A percentile compares a stretch with the other conserved stretches of the same genome.
Conservation (phyloP, 768 basidiomycete species). For the Panaeolus cyanescens region DNA sequence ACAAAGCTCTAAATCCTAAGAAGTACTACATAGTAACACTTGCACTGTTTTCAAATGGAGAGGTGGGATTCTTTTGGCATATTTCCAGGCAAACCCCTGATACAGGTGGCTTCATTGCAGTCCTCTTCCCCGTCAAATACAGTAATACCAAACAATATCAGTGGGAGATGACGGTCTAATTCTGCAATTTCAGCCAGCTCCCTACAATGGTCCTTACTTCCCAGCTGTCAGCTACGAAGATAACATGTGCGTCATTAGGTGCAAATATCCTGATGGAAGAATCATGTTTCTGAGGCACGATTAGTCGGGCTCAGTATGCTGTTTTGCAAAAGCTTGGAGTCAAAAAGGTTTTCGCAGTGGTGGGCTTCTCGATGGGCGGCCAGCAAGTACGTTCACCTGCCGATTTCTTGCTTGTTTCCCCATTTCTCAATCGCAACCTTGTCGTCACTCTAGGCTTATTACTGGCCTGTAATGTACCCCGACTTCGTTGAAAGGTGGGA, state of each 20-base stretch:
- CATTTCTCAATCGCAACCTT: not conserved
- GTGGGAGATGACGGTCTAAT: too few relatives aligned
- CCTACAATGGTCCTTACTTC: slow-evolving; percentile 61
- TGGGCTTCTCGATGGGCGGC: slow-evolving; percentile 65
- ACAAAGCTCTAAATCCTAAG: slow-evolving; percentile 51
- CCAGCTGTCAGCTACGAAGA: slow-evolving; percentile 58
- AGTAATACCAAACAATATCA: slow-evolving; percentile 32
- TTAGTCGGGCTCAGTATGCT: slow-evolving; percentile 53
- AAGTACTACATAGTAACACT: slow-evolving; percentile 60
- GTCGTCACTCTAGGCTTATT: slow-evolving; percentile 42
- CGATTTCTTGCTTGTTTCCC: too few relatives aligned
- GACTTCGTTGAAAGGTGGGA: slow-evolving; percentile 51
- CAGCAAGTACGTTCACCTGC: slow-evolving; percentile 36
- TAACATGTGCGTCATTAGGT: slow-evolving; percentile 43
- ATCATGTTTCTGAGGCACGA: not conserved
- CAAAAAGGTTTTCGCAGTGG: slow-evolving; percentile 44
- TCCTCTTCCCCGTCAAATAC: slow-evolving; percentile 67
- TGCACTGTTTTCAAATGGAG: slow-evolving; percentile 59
- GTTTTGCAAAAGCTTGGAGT: slow-evolving; percentile 53
- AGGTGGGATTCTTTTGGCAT: slow-evolving; percentile 35
- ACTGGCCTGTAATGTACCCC: slow-evolving; percentile 59
- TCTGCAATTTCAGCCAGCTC: slow-evolving; percentile 40
- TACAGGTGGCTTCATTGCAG: too few relatives aligned
- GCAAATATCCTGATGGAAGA: not conserved
- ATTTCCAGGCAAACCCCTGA: too few relatives aligned